Evolutionary conservation across 352 stramenopile species (phyloP), one percentile per base, ranked within the genome.

Genomic region (Phytophthora multivora): DNA sequence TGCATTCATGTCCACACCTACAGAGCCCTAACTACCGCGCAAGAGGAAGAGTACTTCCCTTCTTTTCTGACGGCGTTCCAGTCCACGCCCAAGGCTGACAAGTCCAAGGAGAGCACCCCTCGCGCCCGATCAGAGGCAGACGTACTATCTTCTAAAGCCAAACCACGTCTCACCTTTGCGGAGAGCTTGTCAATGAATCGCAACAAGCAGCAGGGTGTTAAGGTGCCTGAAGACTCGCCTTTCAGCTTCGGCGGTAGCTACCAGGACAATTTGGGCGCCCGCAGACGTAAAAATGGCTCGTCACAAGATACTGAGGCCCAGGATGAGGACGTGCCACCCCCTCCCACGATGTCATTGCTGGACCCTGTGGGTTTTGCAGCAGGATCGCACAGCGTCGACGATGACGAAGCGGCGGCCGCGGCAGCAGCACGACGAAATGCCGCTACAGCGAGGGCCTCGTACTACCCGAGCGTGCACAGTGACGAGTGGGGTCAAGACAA

Each of bases 401-500:
- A 71, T 30, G 69, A 67, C 6, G 73, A 78, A 30, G 57, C 63
- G 6, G 51, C 39, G 4, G 56, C 67, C 30, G 52, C 54, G 15
- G 52, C 63, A 2, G 47, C 50, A 56, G 63, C 58, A 39, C 62
- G 39, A 53, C 59, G 51, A 33, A 59, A 43, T 51, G 68, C 69
- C 2, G 57, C 58, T 23, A 48, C 63, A 36, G 43, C 51, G n/a
- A 68, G 63, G 46, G 23, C 58, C 45, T 77, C 42, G 66, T 70
- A 71, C 56, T 85, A 82, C 23, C 70, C 78, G 19, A 83, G 75
- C 40, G 51, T 87, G 6, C 73, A 89, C 42, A 82, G 73, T 10
- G 82, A 92, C 51, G 78, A 86, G 26, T 95, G 86, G 86, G 83
- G 86, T 2, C 73, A 81, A 51, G 82, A 95, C 62, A 82, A 88